Conservation (phyloP, 2,329 filamentous ascomycete species). For the Sporothrix globosa region DNA sequence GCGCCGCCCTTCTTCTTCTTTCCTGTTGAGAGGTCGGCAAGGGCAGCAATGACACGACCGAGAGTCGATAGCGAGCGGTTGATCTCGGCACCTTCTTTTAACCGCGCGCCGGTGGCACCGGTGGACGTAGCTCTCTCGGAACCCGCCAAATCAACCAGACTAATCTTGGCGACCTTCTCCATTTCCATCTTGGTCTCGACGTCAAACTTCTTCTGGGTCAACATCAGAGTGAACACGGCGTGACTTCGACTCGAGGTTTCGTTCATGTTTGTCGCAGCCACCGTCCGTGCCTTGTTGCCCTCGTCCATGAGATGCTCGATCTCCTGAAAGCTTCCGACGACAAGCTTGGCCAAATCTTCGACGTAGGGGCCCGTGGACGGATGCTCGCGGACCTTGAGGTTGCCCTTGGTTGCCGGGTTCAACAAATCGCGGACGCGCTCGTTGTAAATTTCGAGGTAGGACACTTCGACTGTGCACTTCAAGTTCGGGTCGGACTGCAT, state of each 20-base stretch:
- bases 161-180: constrained; percentile 98
- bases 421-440: constrained; percentile 96
- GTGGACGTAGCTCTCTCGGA: constrained; percentile 97
- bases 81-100: constrained; percentile 98
- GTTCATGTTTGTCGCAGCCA: constrained; percentile 99
- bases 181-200: constrained; percentile 93
- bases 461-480: constrained; percentile 95
- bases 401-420: constrained; percentile 66
- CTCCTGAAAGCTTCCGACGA: constrained; percentile 89
- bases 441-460: constrained; percentile 99
- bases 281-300: constrained; percentile 96
- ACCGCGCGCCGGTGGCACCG: constrained; percentile 87
- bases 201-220: constrained; percentile 92
- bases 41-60: constrained; percentile 92
- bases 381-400: constrained; percentile 96
- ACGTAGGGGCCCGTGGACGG: constrained; percentile 95
- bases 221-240: constrained; percentile 93
- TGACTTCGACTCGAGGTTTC: constrained; percentile 98
- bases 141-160: constrained; percentile 94
- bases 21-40: constrained; percentile 85
- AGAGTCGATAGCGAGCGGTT: constrained; percentile 95
- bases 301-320: constrained; percentile 99
- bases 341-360: constrained; percentile 91
- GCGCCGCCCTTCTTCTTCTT: constrained; percentile 79
- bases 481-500: constrained; percentile 80